Evolutionary conservation across 768 basidiomycete species (phyloP), one percentile per base, ranked within the genome.

Genomic region (Russula olivacea): DNA sequence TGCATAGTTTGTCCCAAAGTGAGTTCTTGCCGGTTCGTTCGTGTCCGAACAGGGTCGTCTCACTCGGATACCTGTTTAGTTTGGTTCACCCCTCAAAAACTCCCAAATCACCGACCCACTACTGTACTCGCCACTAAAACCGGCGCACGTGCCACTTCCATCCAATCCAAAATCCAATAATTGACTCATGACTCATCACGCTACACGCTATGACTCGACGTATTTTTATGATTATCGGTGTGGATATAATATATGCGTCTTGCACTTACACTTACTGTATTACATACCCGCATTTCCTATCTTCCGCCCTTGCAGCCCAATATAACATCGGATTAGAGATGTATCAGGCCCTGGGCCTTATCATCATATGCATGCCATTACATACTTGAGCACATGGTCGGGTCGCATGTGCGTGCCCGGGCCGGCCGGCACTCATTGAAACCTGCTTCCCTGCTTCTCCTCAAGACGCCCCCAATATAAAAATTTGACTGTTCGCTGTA

Each of bases 241-340:
- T 34, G 58, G 38, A 40, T 40, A 40, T 40, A 40, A 64, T 55
- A 45, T 38, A 11, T 63, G 25, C 41, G 36, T 36, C 19, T 30
- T 25, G 38, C 63, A 60, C 47, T 11, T 56, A 49, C 63, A 60
- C 47, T 11, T 56, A 49, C 30, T 64, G 58, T 60, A 64, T 51
- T 54, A 59, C 23, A 57, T 59, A 51, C 40, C 48, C 32, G 4
- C 56, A 43, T 21, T 40, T n/a, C 7, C 17, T 34, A 34, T 52
- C 51, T 51, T 7, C n/a, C 8, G n/a, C n/a, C 25, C 4, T 7
- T 32, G 32, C 11, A 1, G 36, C 36, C 36, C 36, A 36, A 36
- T 36, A 36, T 36, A 36, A 36, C 36, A 36, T 36, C 19, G 53
- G 17, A 59, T 48, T 54, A 25, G 34, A 45, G 38, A 28, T 49